Conservation (phyloP, 2,329 filamentous ascomycete genomes). For the Dactylellina sp. region DNA sequence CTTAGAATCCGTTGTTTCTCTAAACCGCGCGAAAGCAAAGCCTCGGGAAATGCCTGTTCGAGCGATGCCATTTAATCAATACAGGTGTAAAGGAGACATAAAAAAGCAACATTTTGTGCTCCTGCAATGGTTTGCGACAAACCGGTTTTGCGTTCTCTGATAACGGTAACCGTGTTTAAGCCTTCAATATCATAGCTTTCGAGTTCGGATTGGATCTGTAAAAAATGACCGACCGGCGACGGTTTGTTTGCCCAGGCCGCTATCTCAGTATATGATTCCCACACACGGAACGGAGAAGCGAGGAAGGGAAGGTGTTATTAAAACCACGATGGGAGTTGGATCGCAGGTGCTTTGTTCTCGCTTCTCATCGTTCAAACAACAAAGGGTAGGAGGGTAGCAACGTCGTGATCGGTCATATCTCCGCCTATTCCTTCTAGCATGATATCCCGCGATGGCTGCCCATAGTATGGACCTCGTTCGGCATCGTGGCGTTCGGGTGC, state of each 20-base stretch:
- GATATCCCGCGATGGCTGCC: conserved; percentile 62
- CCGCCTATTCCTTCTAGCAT: conserved; percentile 70
- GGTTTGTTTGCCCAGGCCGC: conserved; percentile 51
- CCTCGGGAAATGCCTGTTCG: conserved; percentile 68
- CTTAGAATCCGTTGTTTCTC: conserved; percentile 66
- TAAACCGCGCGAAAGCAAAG: conserved; percentile 71
- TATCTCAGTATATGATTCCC: conserved; percentile 60
- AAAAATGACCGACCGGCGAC: conserved; percentile 58
- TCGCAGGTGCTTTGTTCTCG: conserved; percentile 61
- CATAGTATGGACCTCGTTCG: conserved; percentile 57
- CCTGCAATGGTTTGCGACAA: conserved; percentile 56
- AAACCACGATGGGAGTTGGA: conserved; percentile 63
- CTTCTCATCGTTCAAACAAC: conserved; percentile 62
- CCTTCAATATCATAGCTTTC: conserved; percentile 68
- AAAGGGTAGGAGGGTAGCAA: conserved; percentile 65
- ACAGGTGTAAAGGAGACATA: conserved; percentile 43
- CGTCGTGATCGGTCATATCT: conserved; percentile 68
- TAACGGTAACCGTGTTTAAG: conserved; percentile 71
- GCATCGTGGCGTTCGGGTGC: conserved; percentile 55
- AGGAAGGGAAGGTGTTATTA: conserved; percentile 49
- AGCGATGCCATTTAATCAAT: conserved; percentile 57
- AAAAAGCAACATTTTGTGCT: conserved; percentile 44
- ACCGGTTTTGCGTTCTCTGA: conserved; percentile 72
- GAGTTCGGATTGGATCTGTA: conserved; percentile 71
- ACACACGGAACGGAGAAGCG: conserved; percentile 59